phyloP scores from a whole-genome alignment of 495 filamentous ascomycete genomes.

The Tuber indicum region DNA sequence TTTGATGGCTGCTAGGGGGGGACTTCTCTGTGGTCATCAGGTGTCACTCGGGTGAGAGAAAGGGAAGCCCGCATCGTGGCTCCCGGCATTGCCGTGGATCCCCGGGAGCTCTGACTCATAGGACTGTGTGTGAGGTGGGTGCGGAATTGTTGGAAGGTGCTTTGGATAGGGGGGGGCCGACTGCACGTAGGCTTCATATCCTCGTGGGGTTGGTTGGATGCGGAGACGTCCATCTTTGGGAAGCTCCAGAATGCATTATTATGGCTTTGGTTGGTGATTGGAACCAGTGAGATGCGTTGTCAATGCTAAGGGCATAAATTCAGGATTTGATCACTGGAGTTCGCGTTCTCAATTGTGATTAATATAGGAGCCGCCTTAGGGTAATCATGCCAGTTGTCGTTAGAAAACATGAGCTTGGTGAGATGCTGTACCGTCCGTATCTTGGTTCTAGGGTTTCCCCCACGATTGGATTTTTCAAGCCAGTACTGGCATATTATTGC shows the following conservation, averaged over 20 bases:
- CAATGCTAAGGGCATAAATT: background rate
- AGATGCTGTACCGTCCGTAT: background rate
- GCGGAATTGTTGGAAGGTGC: background rate
- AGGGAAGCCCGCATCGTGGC: background rate
- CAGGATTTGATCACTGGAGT: background rate
- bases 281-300: background rate
- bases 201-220: background rate
- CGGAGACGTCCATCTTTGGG: background rate
- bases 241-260: background rate
- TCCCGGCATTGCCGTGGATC: background rate
- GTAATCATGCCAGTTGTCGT: background rate
- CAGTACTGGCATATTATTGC: background rate
- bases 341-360: background rate
- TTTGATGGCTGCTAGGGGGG: background rate
- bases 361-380: background rate
- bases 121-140: background rate
- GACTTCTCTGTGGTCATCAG: background rate
- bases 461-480: background rate
- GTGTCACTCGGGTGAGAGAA: background rate
- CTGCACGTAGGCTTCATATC: background rate
- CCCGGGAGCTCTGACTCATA: background rate
- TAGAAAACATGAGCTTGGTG: background rate
- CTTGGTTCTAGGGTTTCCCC: background rate
- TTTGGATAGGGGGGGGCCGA: background rate
- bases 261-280: background rate